Percentiles rank a stretch among this genome's conserved stretches.
phyloP scores from a whole-genome alignment of 2,329 filamentous ascomycete species.

The Pseudopithomyces maydicus region DNA sequence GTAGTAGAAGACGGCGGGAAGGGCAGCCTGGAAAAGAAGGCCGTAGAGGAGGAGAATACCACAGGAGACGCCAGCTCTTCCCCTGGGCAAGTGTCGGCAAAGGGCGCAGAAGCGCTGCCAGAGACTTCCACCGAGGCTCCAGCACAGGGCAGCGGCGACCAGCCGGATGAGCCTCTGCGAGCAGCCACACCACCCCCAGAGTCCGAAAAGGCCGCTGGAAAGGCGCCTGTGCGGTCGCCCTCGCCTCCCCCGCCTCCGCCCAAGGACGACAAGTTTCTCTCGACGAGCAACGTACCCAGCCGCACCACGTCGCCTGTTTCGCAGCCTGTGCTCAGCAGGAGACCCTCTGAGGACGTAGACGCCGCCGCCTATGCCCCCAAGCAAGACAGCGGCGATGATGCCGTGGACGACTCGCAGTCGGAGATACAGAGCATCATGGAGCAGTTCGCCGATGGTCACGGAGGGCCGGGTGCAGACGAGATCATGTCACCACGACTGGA shows the following conservation, averaged over 20 bases:
- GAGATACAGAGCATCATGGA: slow-evolving; percentile 99
- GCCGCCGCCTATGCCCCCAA: slow-evolving; percentile 57
- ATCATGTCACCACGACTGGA: slow-evolving; percentile 92
- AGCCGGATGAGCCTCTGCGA: slow-evolving; percentile 23
- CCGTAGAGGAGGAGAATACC: neutral
- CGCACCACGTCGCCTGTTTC: slow-evolving; percentile 38
- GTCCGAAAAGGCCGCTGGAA: slow-evolving; percentile 30
- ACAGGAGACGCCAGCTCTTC: neutral
- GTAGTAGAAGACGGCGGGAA: neutral
- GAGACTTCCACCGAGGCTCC: neutral
- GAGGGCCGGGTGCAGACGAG: slow-evolving; percentile 75
- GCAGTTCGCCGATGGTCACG: slow-evolving; percentile 80
- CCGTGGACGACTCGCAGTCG: slow-evolving; percentile 67
- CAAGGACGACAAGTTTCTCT: slow-evolving; percentile 59
- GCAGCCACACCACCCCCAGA: slow-evolving; percentile 30
- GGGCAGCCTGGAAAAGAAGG: neutral
- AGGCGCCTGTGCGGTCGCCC: slow-evolving; percentile 37
- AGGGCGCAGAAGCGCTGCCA: neutral
- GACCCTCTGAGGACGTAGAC: slow-evolving; percentile 43
- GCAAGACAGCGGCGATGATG: slow-evolving; percentile 40
- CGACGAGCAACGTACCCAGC: slow-evolving; percentile 48
- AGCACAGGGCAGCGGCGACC: slow-evolving; percentile 17
- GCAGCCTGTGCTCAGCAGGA: slow-evolving; percentile 45
- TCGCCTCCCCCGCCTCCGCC: slow-evolving; percentile 55
- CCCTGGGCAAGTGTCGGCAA: neutral